Evolutionary conservation across 23 red algal genomes (phyloP), one percentile per base, ranked within the genome.

Genomic region (Rhodosorus marinus): DNA sequence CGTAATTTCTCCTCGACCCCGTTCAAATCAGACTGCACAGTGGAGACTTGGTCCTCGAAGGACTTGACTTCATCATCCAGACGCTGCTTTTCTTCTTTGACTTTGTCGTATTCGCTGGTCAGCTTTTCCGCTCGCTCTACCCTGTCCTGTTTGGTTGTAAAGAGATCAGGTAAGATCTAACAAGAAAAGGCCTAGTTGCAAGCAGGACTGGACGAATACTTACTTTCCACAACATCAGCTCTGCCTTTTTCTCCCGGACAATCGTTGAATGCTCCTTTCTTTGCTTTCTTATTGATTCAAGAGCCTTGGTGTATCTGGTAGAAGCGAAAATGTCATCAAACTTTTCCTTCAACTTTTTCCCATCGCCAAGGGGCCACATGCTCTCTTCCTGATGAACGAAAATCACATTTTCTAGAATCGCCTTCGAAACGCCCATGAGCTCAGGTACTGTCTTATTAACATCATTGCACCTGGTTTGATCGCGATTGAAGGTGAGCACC

Each of bases 381-480:
- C 74, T 75, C 21, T 98, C 90, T 33, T 98, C 90, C 53, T 98
- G 90, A 43, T 98, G 90, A 17, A 98, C 90, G 55, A 98, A 98
- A 4, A 98, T 86, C 29, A 98, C 90, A 55, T 80, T 72, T 50
- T 98, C 81, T 23, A 98, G 31, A 8, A 98, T 61, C 8, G 90
- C 66, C 29, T 79, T 75, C 2, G 76, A 64, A 19, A 98, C 90
- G 61, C 79, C 64, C 73, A 98, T 83, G 3, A 98, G 26, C 17
- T 83, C 60, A 15, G 90, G 90, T 33, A 80, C 40, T 23, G 81
- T 45, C 33, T 42, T 55, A 40, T 98, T 98, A 8, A 98, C 51
- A 49, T 85, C 90, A 8, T 23, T 60, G 52, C 75, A 86, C 0
- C 77, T 66, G 31, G 60, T 62, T n/a, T n/a, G n/a, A n/a, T n/a